These are phyloP conservation scores for Solanum sejunctum DNA, from an alignment of 257 asterid species.

Conservation along the genomic window DNA sequence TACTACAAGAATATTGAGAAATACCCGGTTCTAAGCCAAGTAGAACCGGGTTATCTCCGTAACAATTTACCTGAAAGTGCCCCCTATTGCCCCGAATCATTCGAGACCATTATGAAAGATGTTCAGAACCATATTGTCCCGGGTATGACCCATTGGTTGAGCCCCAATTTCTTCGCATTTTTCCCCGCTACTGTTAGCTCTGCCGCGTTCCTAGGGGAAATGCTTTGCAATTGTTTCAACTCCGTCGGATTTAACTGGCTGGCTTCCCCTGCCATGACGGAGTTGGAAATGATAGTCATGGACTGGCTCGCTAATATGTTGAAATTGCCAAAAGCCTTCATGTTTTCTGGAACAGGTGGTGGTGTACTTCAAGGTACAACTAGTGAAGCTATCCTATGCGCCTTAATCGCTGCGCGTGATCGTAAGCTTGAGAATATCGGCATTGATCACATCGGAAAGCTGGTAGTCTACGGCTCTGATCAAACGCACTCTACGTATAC, in stretches of 20 bases:
- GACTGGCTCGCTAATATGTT: slow-evolving; percentile 18
- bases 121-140: slow-evolving; percentile 10
- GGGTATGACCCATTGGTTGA: slow-evolving; percentile 26
- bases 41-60: slow-evolving; percentile 21
- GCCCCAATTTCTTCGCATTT: slow-evolving; percentile 25
- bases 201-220: slow-evolving; percentile 18
- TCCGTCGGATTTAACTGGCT: slow-evolving; percentile 26
- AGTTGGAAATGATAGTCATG: slow-evolving; percentile 27
- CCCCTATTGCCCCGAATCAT: slow-evolving; percentile 13
- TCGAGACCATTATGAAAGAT: slow-evolving; percentile 8
- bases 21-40: slow-evolving; percentile 19
- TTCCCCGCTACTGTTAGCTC: slow-evolving; percentile 25
- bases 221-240: slow-evolving; percentile 20
- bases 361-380: slow-evolving; percentile 23
- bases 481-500: slow-evolving; percentile 18
- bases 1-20: slow-evolving; percentile 12
- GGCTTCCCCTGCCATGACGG: slow-evolving; percentile 21
- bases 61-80: slow-evolving; percentile 8
- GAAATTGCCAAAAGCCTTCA: slow-evolving; percentile 12
- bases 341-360: slow-evolving; percentile 22
- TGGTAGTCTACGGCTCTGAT: slow-evolving; percentile 15
- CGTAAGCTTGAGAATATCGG: not conserved
- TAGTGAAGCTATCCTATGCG: slow-evolving; percentile 15
- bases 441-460: not conserved
- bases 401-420: slow-evolving; percentile 16